Percentiles rank a stretch among this genome's conserved stretches.
phyloP scores from a whole-genome alignment of 345 rosid genomes.

The Eucalyptus sp. region DNA sequence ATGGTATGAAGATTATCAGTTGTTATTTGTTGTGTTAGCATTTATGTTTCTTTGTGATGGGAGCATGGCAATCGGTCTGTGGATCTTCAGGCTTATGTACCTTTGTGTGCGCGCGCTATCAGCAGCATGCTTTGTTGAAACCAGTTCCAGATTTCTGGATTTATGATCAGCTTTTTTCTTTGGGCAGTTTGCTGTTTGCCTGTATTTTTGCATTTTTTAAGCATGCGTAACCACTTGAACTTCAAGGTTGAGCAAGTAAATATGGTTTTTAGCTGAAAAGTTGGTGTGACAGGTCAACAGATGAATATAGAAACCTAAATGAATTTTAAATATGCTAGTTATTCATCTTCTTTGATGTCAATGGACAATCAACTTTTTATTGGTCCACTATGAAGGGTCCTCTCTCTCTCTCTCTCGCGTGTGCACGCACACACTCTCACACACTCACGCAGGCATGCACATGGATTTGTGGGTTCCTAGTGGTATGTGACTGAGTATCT shows the following conservation, averaged over 20 bases:
- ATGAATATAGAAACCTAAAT: background rate
- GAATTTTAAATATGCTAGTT: background rate
- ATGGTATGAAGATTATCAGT: conserved; percentile 38
- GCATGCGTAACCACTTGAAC: background rate
- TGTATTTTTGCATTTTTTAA: background rate
- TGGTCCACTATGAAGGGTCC: background rate
- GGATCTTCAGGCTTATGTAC: background rate
- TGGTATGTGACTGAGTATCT: background rate
- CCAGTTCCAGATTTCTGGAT: background rate
- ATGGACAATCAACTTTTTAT: background rate
- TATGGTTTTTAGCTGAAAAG: background rate
- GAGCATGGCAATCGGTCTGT: background rate
- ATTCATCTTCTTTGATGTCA: background rate
- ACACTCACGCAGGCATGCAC: background rate
- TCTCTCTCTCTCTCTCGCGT: background rate
- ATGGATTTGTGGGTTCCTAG: background rate
- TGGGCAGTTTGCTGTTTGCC: background rate
- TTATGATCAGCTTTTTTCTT: background rate
- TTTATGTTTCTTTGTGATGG: background rate
- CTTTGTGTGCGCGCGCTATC: background rate
- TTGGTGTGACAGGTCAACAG: background rate
- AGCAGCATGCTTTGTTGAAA: background rate
- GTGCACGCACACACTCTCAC: background rate
- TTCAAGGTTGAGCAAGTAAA: background rate
- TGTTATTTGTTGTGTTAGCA: background rate